phyloP scores from a whole-genome alignment of 805 yeast species.

The Ogataea trehalophila region DNA sequence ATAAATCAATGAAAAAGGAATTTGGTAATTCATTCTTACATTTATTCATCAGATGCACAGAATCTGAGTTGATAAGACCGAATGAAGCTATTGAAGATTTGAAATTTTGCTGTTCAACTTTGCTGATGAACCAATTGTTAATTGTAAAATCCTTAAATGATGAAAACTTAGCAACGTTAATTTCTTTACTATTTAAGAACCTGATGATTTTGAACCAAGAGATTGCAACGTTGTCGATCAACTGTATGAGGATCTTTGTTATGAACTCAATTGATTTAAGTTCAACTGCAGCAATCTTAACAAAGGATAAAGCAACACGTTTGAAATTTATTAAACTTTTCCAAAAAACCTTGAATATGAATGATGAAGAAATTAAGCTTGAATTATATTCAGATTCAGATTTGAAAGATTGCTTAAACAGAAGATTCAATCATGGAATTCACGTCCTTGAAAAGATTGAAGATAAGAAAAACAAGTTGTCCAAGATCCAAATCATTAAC shows the following conservation, averaged over 20 bases:
- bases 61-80: conserved; percentile 4
- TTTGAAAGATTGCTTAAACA: conserved; percentile 6
- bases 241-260: conserved; percentile 20
- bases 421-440: conserved; percentile 5
- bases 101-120: conserved; percentile 19
- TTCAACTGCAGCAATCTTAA: background rate
- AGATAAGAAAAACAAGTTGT: background rate
- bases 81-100: conserved; percentile 1
- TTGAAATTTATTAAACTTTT: conserved; percentile 1
- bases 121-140: conserved; percentile 18
- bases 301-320: background rate
- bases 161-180: conserved; percentile 8
- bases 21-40: conserved; percentile 13
- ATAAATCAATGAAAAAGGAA: conserved; percentile 14
- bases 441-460: background rate
- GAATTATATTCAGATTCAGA: conserved; percentile 7
- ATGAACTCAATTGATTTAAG: conserved; percentile 6
- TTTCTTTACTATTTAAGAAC: conserved; percentile 13
- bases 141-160: conserved; percentile 6
- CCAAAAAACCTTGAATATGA: conserved; percentile 7
- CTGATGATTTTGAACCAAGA: conserved; percentile 6
- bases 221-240: conserved; percentile 15
- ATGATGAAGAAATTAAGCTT: conserved; percentile 20
- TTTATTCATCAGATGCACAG: conserved; percentile 9
- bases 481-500: conserved; percentile 3